phyloP scores from a whole-genome alignment of 202 grass and related monocot genomes.

The Eragrostis tef region DNA sequence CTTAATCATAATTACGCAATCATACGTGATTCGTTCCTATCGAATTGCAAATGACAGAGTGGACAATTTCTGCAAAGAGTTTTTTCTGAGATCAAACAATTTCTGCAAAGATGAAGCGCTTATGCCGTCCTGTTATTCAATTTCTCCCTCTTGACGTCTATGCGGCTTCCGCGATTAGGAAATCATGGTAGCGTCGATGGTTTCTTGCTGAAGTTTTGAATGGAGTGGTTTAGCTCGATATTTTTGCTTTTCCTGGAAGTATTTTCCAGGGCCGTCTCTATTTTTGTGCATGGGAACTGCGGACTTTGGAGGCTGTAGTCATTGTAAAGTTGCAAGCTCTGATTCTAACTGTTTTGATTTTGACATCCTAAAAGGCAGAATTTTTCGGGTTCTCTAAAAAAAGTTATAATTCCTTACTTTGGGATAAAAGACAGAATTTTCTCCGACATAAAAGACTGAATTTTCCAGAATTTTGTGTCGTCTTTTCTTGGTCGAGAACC shows the following conservation, averaged over 20 bases:
- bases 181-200: not conserved
- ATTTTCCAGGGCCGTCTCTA: conserved; percentile 1
- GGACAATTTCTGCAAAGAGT: not conserved
- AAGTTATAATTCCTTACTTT: conserved; percentile 18
- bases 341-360: conserved; percentile 61
- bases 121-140: not conserved
- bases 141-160: not conserved
- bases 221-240: not conserved
- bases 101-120: not conserved
- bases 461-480: conserved; percentile 41
- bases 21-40: not conserved
- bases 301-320: conserved; percentile 38
- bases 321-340: conserved; percentile 48
- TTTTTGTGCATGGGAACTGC: conserved; percentile 42
- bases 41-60: not conserved
- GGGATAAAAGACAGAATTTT: conserved; percentile 31
- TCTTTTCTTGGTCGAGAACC: conserved; percentile 32
- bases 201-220: not conserved
- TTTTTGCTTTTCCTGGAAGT: not conserved
- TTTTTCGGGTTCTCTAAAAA: conserved; percentile 37
- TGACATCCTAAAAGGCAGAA: conserved; percentile 48
- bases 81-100: too few relatives aligned
- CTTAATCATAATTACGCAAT: not conserved
- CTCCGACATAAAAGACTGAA: conserved; percentile 2
- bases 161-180: not conserved